Percentiles rank a stretch among this genome's conserved stretches.
Conservation (phyloP, 1,284 basidiomycete genomes). For the Ceratobasidium sp. region DNA sequence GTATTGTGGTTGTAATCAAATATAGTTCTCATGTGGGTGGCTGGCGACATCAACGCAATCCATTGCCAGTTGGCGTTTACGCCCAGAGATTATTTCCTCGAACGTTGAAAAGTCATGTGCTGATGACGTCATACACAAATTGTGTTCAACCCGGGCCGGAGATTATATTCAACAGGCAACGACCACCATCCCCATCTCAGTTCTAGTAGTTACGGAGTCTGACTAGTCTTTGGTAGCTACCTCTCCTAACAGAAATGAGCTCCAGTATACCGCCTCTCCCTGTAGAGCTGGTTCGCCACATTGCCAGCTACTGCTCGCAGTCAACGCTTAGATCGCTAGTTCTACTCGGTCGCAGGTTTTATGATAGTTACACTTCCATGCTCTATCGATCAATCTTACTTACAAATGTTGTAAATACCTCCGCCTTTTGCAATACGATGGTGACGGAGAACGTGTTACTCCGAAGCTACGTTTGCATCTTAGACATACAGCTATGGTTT, state of each 20-base stretch:
- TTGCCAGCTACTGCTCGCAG: not conserved
- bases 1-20: too few relatives aligned
- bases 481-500: not conserved
- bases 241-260: not conserved
- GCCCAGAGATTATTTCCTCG: too few relatives aligned
- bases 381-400: conserved; percentile 4
- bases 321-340: not conserved
- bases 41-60: too few relatives aligned
- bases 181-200: too few relatives aligned
- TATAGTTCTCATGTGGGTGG: too few relatives aligned
- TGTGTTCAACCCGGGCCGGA: too few relatives aligned
- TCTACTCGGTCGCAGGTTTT: not conserved
- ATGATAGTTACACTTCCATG: not conserved
- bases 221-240: too few relatives aligned
- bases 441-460: not conserved
- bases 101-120: too few relatives aligned
- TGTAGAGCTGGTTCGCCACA: not conserved
- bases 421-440: not conserved
- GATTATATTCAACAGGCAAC: too few relatives aligned
- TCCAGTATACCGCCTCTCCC: not conserved
- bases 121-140: too few relatives aligned
- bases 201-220: too few relatives aligned
- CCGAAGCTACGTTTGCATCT: not conserved
- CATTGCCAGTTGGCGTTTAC: too few relatives aligned
- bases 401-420: not conserved